A percentile compares a stretch with the other conserved stretches of the same genome.
phyloP scores from a whole-genome alignment of 345 rosid genomes.

The Geranium brycei region DNA sequence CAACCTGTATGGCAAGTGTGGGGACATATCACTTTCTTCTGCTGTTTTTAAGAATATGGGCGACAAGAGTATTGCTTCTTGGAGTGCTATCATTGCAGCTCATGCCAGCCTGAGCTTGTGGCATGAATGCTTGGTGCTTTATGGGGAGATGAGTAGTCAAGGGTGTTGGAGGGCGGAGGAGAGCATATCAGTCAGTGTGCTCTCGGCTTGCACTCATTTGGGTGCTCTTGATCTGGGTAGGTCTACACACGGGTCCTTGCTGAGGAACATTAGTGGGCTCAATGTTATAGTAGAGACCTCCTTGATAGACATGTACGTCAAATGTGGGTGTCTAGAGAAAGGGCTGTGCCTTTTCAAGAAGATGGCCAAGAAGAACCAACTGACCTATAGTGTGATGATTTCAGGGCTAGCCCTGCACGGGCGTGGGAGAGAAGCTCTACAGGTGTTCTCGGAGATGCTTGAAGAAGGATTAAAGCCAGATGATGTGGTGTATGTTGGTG shows the following conservation, averaged over 20 bases:
- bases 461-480: constrained; percentile 23
- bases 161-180: constrained; percentile 30
- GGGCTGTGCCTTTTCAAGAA: constrained; percentile 16
- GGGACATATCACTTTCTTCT: constrained; percentile 14
- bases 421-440: constrained; percentile 19
- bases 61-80: constrained; percentile 25
- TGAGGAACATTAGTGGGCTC: constrained; percentile 23
- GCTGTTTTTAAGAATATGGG: constrained; percentile 20
- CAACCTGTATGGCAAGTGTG: constrained; percentile 31
- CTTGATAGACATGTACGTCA: constrained; percentile 41
- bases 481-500: constrained; percentile 26
- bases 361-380: constrained; percentile 18
- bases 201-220: constrained; percentile 35
- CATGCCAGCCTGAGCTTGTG: constrained; percentile 25
- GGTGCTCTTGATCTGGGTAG: constrained; percentile 31
- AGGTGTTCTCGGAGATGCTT: constrained; percentile 24
- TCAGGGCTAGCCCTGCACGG: constrained; percentile 34
- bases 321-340: constrained; percentile 30
- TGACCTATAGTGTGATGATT: constrained; percentile 23
- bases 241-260: constrained; percentile 24
- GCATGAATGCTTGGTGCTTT: constrained; percentile 22
- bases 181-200: constrained; percentile 27
- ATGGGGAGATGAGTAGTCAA: constrained; percentile 15
- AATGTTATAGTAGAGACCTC: constrained; percentile 38
- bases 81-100: constrained; percentile 34